Percentiles rank a stretch among this genome's conserved stretches.
phyloP scores from a whole-genome alignment of 106 monocot genomes.

The Dioscorea alata region DNA sequence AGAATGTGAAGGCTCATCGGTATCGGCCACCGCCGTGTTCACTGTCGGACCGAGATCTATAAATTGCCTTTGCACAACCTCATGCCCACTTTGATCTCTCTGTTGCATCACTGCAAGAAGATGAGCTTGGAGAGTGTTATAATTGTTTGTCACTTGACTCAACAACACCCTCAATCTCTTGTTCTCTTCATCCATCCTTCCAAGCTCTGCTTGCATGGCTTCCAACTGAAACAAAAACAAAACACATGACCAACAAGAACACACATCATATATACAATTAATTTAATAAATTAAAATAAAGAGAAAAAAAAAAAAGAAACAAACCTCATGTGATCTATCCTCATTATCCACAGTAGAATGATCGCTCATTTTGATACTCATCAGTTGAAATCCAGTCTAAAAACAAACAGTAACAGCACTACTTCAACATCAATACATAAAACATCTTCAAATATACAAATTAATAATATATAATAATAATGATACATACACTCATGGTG shows the following conservation, averaged over 20 bases:
- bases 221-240: slow-evolving; percentile 21
- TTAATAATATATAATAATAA: too few species aligned
- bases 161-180: slow-evolving; percentile 29
- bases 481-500: slow-evolving; percentile 16
- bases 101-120: slow-evolving; percentile 33
- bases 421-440: background rate
- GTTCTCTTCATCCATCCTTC: slow-evolving; percentile 44
- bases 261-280: background rate
- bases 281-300: background rate
- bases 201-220: slow-evolving; percentile 24
- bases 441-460: background rate
- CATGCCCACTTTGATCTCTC: slow-evolving; percentile 13
- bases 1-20: slow-evolving; percentile 51
- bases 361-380: slow-evolving; percentile 53
- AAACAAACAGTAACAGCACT: background rate
- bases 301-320: background rate
- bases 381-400: slow-evolving; percentile 58
- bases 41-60: slow-evolving; percentile 41
- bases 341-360: slow-evolving; percentile 58
- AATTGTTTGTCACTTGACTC: slow-evolving; percentile 24
- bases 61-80: slow-evolving; percentile 68
- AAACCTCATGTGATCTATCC: slow-evolving; percentile 55
- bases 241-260: background rate
- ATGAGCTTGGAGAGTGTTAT: slow-evolving; percentile 36
- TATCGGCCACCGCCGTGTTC: slow-evolving; percentile 11